A percentile compares a stretch with the other conserved stretches of the same genome.
Evolutionary conservation across 495 filamentous ascomycete species (phyloP).

Genomic region (Hypoxylon rickii): DNA sequence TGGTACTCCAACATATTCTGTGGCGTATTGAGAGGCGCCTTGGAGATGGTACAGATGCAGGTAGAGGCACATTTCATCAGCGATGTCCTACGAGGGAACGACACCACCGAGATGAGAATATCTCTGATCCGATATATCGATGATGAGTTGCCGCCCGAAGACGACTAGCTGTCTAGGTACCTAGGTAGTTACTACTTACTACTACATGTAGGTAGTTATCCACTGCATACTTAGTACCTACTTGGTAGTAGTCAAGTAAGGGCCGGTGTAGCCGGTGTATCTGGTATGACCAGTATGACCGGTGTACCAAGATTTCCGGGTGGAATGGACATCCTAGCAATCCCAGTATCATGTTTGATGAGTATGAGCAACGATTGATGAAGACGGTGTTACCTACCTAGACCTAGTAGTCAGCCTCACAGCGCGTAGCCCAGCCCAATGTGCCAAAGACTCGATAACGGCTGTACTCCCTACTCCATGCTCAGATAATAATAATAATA

Average conservation of each 20-base stretch:
- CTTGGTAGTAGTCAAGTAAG: neutral
- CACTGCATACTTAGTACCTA: neutral
- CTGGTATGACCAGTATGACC: too few species aligned
- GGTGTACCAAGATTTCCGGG: too few species aligned
- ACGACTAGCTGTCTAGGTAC: slow-evolving; percentile 63
- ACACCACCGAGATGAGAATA: slow-evolving; percentile 96
- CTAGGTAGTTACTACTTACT: neutral
- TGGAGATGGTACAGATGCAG: slow-evolving; percentile 99
- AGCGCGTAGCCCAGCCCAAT: too few species aligned
- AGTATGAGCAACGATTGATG: too few species aligned
- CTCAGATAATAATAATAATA: too few species aligned
- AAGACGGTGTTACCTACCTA: too few species aligned
- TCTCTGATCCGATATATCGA: slow-evolving; percentile 93
- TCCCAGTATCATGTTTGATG: too few species aligned
- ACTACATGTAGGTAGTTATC: neutral
- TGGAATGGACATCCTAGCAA: too few species aligned
- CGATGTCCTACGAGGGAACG: slow-evolving; percentile 89
- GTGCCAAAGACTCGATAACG: too few species aligned
- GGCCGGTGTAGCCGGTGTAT: neutral
- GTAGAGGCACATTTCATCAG: slow-evolving; percentile 97
- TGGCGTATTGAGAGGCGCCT: slow-evolving; percentile 83
- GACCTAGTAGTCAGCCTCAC: too few species aligned
- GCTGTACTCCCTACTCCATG: too few species aligned
- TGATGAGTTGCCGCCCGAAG: slow-evolving; percentile 95
- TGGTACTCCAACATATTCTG: slow-evolving; percentile 99